Percentiles rank a stretch among this genome's conserved stretches.
These are phyloP conservation scores for Cercis canadensis DNA, from an alignment of 306 rosid species.

Conservation along the genomic window DNA sequence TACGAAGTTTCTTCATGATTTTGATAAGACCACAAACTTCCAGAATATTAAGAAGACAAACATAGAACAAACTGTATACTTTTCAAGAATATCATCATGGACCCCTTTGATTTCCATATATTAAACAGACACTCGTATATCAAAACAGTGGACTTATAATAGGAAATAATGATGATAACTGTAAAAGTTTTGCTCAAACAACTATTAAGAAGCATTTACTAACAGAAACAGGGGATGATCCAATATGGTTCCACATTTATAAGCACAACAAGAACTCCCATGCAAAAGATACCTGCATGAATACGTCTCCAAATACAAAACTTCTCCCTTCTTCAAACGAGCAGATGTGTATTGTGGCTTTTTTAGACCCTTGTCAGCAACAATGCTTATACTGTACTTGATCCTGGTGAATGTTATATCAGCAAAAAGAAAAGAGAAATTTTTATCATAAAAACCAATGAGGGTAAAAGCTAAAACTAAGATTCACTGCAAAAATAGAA, in stretches of 20 bases:
- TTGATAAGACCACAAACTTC: conserved; percentile 23
- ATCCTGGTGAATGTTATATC: conserved; percentile 60
- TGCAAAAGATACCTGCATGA: conserved; percentile 65
- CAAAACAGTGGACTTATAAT: not conserved
- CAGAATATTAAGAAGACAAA: conserved; percentile 8
- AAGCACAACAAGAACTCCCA: conserved; percentile 29
- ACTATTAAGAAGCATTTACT: conserved; percentile 25
- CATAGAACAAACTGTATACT: conserved; percentile 8
- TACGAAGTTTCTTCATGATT: not conserved
- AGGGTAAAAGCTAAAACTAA: too few relatives aligned
- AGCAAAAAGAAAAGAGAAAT: not conserved
- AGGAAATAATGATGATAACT: not conserved
- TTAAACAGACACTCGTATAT: not conserved
- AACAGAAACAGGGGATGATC: conserved; percentile 4
- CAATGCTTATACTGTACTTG: conserved; percentile 95
- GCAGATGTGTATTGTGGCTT: conserved; percentile 89
- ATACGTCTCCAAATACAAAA: conserved; percentile 88
- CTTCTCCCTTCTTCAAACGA: conserved; percentile 97
- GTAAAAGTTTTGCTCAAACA: conserved; percentile 13
- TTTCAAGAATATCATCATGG: conserved; percentile 5
- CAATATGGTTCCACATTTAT: conserved; percentile 22
- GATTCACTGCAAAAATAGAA: too few relatives aligned
- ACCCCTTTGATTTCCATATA: conserved; percentile 19
- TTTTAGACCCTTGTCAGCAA: conserved; percentile 97
- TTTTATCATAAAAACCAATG: too few relatives aligned